Evolutionary conservation across 2,329 filamentous ascomycete species (phyloP).

Genomic region (Fusarium coffeatum): DNA sequence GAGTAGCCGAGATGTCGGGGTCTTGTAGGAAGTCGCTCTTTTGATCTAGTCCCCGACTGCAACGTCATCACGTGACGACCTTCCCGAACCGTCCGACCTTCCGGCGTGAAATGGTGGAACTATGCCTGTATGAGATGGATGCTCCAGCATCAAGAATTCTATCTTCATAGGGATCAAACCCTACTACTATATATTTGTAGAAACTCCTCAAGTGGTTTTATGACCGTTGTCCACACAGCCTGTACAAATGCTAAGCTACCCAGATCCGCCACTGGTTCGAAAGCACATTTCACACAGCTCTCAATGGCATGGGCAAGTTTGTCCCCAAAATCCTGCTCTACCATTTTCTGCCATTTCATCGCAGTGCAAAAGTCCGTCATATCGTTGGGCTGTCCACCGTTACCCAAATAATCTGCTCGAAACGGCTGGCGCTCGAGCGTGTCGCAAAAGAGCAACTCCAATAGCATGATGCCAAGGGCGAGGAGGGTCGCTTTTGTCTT

Average conservation of each 20-base stretch:
- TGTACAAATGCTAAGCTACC: neutral
- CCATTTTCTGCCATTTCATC: neutral
- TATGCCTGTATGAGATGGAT: too few relatives aligned
- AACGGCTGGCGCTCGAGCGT: neutral
- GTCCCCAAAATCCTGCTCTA: neutral
- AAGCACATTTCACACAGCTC: neutral
- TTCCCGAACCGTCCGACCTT: too few relatives aligned
- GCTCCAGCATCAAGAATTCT: too few relatives aligned
- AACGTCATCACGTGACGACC: neutral
- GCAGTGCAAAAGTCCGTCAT: neutral
- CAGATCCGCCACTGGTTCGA: neutral
- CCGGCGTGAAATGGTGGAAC: too few relatives aligned
- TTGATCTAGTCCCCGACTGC: conserved; percentile 20
- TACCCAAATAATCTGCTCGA: neutral
- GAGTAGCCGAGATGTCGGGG: conserved; percentile 1
- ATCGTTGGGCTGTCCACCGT: rapidly evolving
- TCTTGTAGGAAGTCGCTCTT: conserved; percentile 22
- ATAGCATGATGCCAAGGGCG: neutral
- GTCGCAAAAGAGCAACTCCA: neutral
- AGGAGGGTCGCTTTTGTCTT: rapidly evolving
- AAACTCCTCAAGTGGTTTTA: neutral
- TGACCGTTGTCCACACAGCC: neutral
- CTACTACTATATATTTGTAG: neutral
- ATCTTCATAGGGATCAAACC: too few relatives aligned
- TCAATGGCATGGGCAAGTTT: neutral